Evolutionary conservation across 371 early-diverging fungal species (phyloP), one percentile per base, ranked within the genome.

Genomic region (Haplosporangium sp.): DNA sequence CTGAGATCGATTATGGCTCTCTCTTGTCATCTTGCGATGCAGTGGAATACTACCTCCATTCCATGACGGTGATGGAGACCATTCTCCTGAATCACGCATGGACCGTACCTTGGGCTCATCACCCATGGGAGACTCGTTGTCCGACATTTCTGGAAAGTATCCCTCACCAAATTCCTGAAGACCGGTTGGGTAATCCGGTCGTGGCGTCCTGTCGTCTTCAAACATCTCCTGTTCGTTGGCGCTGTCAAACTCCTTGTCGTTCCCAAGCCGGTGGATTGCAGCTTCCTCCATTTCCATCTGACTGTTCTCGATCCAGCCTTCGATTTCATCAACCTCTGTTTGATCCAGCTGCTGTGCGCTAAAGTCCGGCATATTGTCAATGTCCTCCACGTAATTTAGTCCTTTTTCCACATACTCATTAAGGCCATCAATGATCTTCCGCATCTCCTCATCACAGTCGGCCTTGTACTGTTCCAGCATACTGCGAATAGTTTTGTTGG

Each of bases 351-450:
- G 71, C 12, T 82, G 74, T 1, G 74, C 20, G n/a, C 62, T 59
- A 55, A 73, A 80, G 6, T 81, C 72, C 3, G 75, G 80, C 60
- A 61, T 75, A 48, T 69, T 82, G 60, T 69, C 83, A 58, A 73
- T 53, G 42, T 87, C 83, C 59, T 88, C 87, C 14, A 87, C 87
- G 55, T 89, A 90, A 45, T 89, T 86, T 46, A 92, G 74, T 2
- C 85, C 87, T 38, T 82, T 84, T 67, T 94, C 93, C 9, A 92
- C 92, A 53, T 86, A 89, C 57, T 91, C 90, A 51, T 90, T 90
- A 13, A 94, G 74, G 16, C 91, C 93, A 47, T 89, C 85, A 56
- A 93, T 90, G 59, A 95, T 90, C 20, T 84, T 80, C n/a, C 90
- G 81, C 81, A 81, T 74, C 59, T 70, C 71, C 23, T 81, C 81